phyloP scores from a whole-genome alignment of 1,139 yeast genomes.

The Kluyveromyces marxianus region DNA sequence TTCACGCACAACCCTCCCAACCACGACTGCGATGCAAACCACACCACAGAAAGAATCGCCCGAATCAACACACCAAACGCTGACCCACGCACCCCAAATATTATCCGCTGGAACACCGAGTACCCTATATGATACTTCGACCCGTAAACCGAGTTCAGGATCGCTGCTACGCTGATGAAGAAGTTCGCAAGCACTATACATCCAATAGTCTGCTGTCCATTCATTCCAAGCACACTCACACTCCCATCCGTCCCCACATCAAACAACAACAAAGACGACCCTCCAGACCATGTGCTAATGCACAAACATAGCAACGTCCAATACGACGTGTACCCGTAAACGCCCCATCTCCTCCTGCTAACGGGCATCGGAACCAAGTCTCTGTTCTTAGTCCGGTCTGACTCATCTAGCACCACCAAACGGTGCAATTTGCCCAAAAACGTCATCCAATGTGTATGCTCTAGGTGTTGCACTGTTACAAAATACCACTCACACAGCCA shows the following conservation, averaged over 20 bases:
- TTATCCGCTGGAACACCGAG: conserved; percentile 31
- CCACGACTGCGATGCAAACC: conserved; percentile 31
- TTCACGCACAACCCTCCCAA: conserved; percentile 30
- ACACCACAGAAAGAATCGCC: conserved; percentile 32
- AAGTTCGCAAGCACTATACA: conserved; percentile 31
- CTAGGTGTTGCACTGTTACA: neutral
- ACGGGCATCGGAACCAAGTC: conserved; percentile 35
- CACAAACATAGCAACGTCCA: conserved; percentile 32
- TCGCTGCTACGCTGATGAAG: conserved; percentile 26
- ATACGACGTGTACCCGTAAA: conserved; percentile 29
- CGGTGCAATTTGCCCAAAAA: neutral
- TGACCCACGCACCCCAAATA: conserved; percentile 34
- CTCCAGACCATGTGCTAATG: conserved; percentile 29
- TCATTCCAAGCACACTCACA: conserved; percentile 11
- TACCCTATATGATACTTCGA: conserved; percentile 34
- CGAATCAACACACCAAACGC: conserved; percentile 31
- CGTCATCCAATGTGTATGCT: neutral
- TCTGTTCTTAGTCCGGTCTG: conserved; percentile 24
- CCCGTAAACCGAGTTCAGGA: conserved; percentile 31
- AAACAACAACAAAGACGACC: conserved; percentile 23
- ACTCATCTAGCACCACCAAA: conserved; percentile 1
- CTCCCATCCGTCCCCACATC: conserved; percentile 21
- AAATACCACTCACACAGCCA: too few relatives aligned
- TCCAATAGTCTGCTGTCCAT: conserved; percentile 33
- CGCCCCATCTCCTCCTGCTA: conserved; percentile 33